Evolutionary conservation across 495 filamentous ascomycete genomes (phyloP), one percentile per base, ranked within the genome.

Genomic region (Staphylotrichum tortipilum): DNA sequence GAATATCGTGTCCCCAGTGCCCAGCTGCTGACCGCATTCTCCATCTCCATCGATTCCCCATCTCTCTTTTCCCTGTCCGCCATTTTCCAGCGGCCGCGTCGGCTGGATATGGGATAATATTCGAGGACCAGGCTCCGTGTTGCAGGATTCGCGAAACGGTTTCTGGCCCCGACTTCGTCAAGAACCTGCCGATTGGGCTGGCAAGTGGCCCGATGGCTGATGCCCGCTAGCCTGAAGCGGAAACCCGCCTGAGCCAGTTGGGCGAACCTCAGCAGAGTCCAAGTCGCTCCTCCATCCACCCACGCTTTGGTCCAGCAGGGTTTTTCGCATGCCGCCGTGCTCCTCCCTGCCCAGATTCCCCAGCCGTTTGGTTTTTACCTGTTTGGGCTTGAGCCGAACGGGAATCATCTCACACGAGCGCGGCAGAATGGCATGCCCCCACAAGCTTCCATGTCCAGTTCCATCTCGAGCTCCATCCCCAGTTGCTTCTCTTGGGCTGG

Each of bases 151-250:
- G 26, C 26, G n/a, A n/a, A n/a, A n/a, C 4, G 17, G 35, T 22
- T 14, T 38, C 5, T 29, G 26, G 26, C 9, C 26, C 26, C 9
- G 26, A 33, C 30, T 33, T 33, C 10, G 9, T 33, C 30, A 33
- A 33, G 36, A 37, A 52, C 45, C 52, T 38, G 39, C 23, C 31
- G 52, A 54, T 54, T 31, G 14, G 38, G 39, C 30, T 43, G 17
- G 33, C 31, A 42, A 54, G 33, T 54, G 52, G 52, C 14, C 39
- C 52, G 39, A 54, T 54, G 29, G 10, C 7, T n/a, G n/a, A 3
- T 26, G 15, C 21, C 37, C 6, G n/a, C 42, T 31, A 44, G 42
- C 42, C 26, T 3, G 26, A 44, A 19, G 26, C n/a, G 28, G 40
- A 8, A 31, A 14, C 17, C 12, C 11, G 15, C 26, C 18, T 44